Conservation (phyloP, 345 rosid species). For the Combretum micranthum region DNA sequence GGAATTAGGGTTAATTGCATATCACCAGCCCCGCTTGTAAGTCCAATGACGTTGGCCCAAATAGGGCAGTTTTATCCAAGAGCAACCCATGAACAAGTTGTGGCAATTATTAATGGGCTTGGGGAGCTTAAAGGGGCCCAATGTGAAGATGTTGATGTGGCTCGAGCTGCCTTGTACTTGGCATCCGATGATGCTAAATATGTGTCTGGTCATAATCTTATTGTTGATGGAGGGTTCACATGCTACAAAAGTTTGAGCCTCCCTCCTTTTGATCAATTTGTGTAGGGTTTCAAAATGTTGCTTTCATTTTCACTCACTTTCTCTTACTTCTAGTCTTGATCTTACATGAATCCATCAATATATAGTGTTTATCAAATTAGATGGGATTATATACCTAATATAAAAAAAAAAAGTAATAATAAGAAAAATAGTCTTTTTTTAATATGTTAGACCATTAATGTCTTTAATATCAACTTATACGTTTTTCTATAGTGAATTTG, state of each 20-base stretch:
- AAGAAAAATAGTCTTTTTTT: no score
- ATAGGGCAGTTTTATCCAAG: conserved; percentile 34
- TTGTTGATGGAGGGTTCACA: conserved; percentile 80
- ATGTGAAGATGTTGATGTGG: conserved; percentile 69
- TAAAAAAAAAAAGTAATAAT: no score
- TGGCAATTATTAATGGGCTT: conserved; percentile 37
- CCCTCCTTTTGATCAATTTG: conserved; percentile 36
- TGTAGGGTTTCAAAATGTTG: conserved; percentile 12
- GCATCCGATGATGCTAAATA: conserved; percentile 74
- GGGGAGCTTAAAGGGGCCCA: conserved; percentile 62
- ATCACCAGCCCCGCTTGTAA: conserved; percentile 55
- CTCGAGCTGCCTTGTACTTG: conserved; percentile 63
- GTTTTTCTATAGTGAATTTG: no score
- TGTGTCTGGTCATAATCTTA: conserved; percentile 65
- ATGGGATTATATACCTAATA: no score
- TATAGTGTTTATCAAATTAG: no score
- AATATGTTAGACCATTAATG: no score
- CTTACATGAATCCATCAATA: no score
- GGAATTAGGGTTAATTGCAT: conserved; percentile 76
- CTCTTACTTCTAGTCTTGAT: no score
- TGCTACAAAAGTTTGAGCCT: conserved; percentile 47
- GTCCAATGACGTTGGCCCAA: conserved; percentile 36
- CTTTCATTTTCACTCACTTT: no score
- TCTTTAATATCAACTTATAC: no score
- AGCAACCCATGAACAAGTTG: conserved; percentile 29